Base-by-base conservation (phyloP, 1,284 basidiomycete species). In the Cryptococcus amylolentus region DNA sequence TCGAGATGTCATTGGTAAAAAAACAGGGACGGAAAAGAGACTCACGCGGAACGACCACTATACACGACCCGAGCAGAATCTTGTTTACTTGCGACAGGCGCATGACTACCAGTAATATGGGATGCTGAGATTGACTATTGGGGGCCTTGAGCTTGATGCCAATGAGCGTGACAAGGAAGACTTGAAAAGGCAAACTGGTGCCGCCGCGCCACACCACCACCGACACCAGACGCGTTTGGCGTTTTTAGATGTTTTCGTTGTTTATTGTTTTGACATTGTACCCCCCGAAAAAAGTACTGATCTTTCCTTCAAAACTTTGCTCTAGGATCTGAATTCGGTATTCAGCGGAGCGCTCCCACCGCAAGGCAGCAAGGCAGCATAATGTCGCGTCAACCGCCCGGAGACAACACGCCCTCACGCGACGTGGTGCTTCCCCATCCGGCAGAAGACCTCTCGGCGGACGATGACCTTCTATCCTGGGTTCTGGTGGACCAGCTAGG, bases 401-500 rank as follows among this genome's bases (percentile, higher is more conserved):
- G 49, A 10, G 49, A 50, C 18, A 20, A 27, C 10, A 38, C 48
- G 31, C 40, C 54, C 37, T 52, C 49, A 27, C 49, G 43, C 51
- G 55, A 56, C 27, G n/a, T 42, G n/a, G 46, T 52, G 37, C 61
- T 69, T 26, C 70, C 68, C 41, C 61, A 64, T 46, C 69, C 70
- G 5, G 75, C 75, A 14, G 72, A 76, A 48, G 72, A 78, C 45
- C 64, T 78, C 1, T 72, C 70, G 18, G 63, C 63, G 10, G 75
- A 78, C 55, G 76, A 78, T 57, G 76, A 78, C 60, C 62, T 78
- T 4, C 65, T 76, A 31, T 68, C 65, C 2, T 76, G 68, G 62
- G 67, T 78, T n/a, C 61, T 78, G 37, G 69, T 78, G n/a, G 73
- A 77, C 57, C 70, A 74, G 58, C 62, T 76, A 2, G 73, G 70